Percentiles rank a stretch among this genome's conserved stretches.
phyloP scores from a whole-genome alignment of 495 filamentous ascomycete genomes.

The Tuber borchii region DNA sequence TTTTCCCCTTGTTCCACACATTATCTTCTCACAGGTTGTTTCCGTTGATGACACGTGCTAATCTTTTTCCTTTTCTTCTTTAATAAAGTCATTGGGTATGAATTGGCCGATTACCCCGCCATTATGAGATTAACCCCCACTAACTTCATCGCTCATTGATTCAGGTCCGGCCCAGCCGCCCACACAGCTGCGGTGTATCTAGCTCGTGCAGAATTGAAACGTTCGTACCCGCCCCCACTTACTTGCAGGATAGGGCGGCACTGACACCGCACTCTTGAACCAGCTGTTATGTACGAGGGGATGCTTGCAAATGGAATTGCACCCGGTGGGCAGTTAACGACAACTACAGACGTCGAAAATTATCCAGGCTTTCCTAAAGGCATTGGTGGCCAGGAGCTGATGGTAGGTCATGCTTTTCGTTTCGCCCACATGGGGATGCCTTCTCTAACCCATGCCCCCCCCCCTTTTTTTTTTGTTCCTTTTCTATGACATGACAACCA shows the following conservation, averaged over 20 bases:
- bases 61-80: not conserved
- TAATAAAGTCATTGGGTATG: conserved; percentile 42
- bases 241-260: not conserved
- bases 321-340: conserved; percentile 91
- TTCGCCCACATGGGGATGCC: not conserved
- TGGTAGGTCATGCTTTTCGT: conserved; percentile 51
- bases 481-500: not conserved
- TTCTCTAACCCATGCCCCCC: not conserved
- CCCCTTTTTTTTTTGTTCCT: not conserved
- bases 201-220: conserved; percentile 82
- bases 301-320: conserved; percentile 97
- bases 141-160: conserved; percentile 32
- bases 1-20: not conserved
- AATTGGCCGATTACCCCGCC: conserved; percentile 26
- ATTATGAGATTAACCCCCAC: conserved; percentile 43
- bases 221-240: conserved; percentile 39
- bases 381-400: conserved; percentile 76
- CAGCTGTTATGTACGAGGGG: conserved; percentile 89
- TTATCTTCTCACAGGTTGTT: not conserved
- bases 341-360: conserved; percentile 97
- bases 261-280: conserved; percentile 11
- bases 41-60: conserved; percentile 5
- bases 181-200: conserved; percentile 97
- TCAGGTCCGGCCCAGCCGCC: conserved; percentile 92
- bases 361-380: conserved; percentile 88